phyloP scores from a whole-genome alignment of 768 basidiomycete genomes.

The Mycena albidolilacea region DNA sequence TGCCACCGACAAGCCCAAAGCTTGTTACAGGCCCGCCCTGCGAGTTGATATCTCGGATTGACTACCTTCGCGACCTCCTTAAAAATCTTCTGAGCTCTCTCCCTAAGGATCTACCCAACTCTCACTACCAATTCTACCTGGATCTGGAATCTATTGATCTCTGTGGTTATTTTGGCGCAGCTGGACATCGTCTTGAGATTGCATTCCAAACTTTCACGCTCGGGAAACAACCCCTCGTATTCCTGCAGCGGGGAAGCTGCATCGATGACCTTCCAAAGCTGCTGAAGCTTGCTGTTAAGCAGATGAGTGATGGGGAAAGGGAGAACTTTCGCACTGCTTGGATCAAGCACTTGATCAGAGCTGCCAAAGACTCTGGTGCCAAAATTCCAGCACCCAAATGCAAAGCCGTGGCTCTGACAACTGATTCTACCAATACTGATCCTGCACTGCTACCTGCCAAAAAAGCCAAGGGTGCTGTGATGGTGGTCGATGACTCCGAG shows the following conservation, averaged over 20 bases:
- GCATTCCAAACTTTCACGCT: neutral
- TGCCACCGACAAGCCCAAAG: neutral
- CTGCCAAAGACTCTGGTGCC: neutral
- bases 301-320: neutral
- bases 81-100: neutral
- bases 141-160: neutral
- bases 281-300: neutral
- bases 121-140: neutral
- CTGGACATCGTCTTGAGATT: no score
- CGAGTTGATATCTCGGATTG: slow-evolving; percentile 1
- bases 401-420: neutral
- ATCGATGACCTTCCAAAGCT: neutral
- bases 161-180: neutral
- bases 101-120: neutral
- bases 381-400: neutral
- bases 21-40: neutral
- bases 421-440: neutral
- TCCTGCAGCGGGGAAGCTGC: neutral
- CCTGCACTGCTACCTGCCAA: neutral
- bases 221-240: neutral
- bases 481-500: neutral
- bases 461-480: neutral
- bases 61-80: neutral
- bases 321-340: neutral
- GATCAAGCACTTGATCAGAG: neutral